Conservation (phyloP, 106 monocot genomes). For the Dendrobium nobile region DNA sequence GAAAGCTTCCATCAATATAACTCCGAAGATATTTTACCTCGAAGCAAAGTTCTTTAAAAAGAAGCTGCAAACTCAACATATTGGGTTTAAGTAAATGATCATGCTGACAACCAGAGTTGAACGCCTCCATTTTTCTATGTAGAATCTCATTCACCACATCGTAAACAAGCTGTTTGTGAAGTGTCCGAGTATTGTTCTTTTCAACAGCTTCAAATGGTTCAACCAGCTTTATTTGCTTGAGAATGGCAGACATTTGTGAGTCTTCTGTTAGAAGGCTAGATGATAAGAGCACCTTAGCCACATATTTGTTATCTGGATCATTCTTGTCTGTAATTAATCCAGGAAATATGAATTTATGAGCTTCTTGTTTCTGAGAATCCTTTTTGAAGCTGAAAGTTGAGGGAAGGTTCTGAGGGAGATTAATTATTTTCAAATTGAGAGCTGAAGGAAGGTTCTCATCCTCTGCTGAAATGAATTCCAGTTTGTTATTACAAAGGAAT, state of each 20-base stretch:
- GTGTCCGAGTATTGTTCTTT: conserved; percentile 19
- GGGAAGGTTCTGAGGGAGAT: conserved; percentile 16
- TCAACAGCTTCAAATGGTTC: conserved; percentile 12
- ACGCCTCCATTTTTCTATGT: conserved; percentile 26
- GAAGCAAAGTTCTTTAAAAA: conserved; percentile 57
- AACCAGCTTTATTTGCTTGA: conserved; percentile 47
- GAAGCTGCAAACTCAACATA: conserved; percentile 17
- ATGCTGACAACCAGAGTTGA: neutral
- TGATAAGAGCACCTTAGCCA: conserved; percentile 63
- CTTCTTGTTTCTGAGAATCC: conserved; percentile 31
- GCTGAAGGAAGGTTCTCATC: conserved; percentile 24
- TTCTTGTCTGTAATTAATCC: conserved; percentile 17
- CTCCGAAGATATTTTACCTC: conserved; percentile 44
- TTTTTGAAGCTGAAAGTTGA: conserved; percentile 8
- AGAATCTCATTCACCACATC: conserved; percentile 73
- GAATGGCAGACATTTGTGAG: conserved; percentile 47
- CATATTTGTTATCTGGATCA: conserved; percentile 51
- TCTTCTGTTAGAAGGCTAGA: conserved; percentile 44
- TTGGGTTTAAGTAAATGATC: neutral
- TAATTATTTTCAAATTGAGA: conserved; percentile 15
- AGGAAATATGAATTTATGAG: conserved; percentile 39
- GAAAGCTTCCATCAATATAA: neutral
- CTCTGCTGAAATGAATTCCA: conserved; percentile 10
- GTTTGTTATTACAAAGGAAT: neutral
- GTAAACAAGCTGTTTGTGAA: conserved; percentile 61